Conservation (phyloP, 169 alveolate genomes). For the Miamiensis avidus region DNA sequence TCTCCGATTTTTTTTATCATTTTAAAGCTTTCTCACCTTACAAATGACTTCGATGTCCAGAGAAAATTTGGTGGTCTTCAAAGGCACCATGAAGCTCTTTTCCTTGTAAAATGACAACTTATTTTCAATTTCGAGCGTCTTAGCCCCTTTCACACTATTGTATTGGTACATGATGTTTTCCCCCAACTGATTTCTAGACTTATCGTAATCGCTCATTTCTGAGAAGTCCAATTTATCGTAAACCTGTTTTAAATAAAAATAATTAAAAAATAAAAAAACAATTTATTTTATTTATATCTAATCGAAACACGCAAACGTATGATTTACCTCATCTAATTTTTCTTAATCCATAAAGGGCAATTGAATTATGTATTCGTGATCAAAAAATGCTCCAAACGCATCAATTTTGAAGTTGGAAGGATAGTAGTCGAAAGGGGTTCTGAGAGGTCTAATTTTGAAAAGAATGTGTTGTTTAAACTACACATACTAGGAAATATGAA, state of each 20-base stretch:
- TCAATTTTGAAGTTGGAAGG: conserved; percentile 37
- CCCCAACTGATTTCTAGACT: conserved; percentile 9
- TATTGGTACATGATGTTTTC: not conserved
- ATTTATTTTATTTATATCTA: too few relatives aligned
- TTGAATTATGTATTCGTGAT: conserved; percentile 32
- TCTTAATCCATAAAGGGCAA: conserved; percentile 31
- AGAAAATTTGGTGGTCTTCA: not conserved
- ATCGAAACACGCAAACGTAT: not conserved
- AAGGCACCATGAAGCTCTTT: not conserved
- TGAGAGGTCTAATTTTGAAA: conserved; percentile 9
- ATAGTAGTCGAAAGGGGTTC: conserved; percentile 40
- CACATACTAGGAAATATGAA: not conserved
- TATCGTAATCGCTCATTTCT: not conserved
- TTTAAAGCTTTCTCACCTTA: not conserved
- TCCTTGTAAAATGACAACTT: conserved; percentile 5
- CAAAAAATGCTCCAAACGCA: conserved; percentile 42
- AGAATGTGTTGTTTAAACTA: not conserved
- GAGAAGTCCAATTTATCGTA: not conserved
- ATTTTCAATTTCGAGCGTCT: not conserved
- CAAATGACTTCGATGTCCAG: conserved; percentile 6
- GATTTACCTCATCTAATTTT: conserved; percentile 19
- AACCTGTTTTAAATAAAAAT: not conserved
- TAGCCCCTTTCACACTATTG: not conserved
- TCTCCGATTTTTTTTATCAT: not conserved
- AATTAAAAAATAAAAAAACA: too few relatives aligned